A percentile compares a stretch with the other conserved stretches of the same genome.
Conservation (phyloP, 495 filamentous ascomycete species). For the Tetracladium setigerum region DNA sequence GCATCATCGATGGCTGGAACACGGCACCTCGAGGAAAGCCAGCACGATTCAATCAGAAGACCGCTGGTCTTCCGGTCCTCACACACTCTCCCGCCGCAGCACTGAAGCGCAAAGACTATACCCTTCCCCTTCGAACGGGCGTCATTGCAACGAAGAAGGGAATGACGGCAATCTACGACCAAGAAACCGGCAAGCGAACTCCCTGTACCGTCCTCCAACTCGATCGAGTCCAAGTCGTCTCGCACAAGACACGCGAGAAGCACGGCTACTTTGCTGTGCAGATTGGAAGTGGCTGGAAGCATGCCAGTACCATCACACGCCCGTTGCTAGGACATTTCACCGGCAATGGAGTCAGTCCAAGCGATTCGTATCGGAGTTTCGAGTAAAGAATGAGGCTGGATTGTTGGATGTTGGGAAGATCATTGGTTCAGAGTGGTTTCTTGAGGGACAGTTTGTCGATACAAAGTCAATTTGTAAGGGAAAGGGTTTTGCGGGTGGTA, state of each 20-base stretch:
- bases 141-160: slow-evolving; percentile 84
- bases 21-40: slow-evolving; percentile 29
- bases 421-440: slow-evolving; percentile 79
- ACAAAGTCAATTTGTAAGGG: slow-evolving; percentile 69
- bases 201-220: slow-evolving; percentile 92
- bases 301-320: slow-evolving; percentile 64
- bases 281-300: slow-evolving; percentile 73
- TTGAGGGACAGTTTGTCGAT: slow-evolving; percentile 86
- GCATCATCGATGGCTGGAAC: slow-evolving; percentile 47
- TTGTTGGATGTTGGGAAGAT: slow-evolving; percentile 63
- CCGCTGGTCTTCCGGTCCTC: slow-evolving; percentile 45
- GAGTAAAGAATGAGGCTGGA: slow-evolving; percentile 63
- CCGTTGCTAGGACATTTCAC: slow-evolving; percentile 82
- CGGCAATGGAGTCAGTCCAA: slow-evolving; percentile 73
- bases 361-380: slow-evolving; percentile 75
- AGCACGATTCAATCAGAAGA: slow-evolving; percentile 42
- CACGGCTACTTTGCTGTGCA: slow-evolving; percentile 94
- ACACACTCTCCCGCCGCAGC: slow-evolving; percentile 71
- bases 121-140: slow-evolving; percentile 74
- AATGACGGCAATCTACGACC: slow-evolving; percentile 85
- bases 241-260: slow-evolving; percentile 67
- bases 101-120: slow-evolving; percentile 65
- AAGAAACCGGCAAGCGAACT: slow-evolving; percentile 64
- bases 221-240: slow-evolving; percentile 81
- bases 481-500: slow-evolving; percentile 91